A percentile compares a stretch with the other conserved stretches of the same genome.
phyloP scores from a whole-genome alignment of 2,329 filamentous ascomycete species.

The Cadophora malorum region DNA sequence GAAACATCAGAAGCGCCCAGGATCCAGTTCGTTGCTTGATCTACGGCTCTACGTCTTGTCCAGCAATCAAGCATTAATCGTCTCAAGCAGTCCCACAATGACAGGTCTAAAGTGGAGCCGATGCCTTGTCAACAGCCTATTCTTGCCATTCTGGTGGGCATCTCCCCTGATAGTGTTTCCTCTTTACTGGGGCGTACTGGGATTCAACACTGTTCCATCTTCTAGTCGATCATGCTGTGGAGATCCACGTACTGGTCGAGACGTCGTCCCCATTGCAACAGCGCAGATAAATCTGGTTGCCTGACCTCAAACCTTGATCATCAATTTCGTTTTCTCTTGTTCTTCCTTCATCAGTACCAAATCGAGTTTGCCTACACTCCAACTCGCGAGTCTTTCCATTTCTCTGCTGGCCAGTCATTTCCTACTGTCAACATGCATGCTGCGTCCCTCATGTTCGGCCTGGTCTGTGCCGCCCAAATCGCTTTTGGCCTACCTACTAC shows the following conservation, averaged over 20 bases:
- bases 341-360: not conserved
- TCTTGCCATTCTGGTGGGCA: slow-evolving; percentile 1
- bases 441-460: not conserved
- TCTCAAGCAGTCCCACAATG: not conserved
- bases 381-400: not conserved
- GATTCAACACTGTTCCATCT: not conserved
- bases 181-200: not conserved
- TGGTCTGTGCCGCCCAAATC: not conserved
- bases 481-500: not conserved
- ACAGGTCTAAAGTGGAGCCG: not conserved
- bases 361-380: not conserved
- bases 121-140: not conserved
- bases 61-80: slow-evolving; percentile 8
- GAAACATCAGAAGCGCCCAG: slow-evolving; percentile 7
- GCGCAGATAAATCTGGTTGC: not conserved
- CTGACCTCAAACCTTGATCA: not conserved
- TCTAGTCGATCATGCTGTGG: not conserved
- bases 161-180: not conserved
- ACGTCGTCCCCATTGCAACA: not conserved
- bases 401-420: not conserved
- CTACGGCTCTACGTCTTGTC: not conserved
- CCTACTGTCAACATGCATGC: not conserved
- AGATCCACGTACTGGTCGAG: not conserved
- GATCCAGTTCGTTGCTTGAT: not conserved
- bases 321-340: not conserved